Evolutionary conservation across 1,139 yeast genomes (phyloP).

Genomic region (Arxiozyma bovina): DNA sequence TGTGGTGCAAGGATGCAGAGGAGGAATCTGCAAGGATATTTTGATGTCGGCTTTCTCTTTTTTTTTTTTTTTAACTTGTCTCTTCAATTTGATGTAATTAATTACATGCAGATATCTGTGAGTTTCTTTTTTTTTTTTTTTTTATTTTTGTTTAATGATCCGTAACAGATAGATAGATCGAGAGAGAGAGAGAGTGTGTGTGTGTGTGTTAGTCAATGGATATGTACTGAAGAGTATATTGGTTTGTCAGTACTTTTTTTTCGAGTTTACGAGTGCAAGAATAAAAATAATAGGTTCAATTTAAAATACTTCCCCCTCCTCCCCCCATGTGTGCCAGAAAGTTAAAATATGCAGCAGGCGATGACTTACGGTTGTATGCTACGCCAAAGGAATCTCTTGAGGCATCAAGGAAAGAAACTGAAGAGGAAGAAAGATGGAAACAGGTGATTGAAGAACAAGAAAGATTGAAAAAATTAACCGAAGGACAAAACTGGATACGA

Average conservation of each 20-base stretch:
- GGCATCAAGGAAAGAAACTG: conserved; percentile 21
- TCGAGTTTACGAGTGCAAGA: neutral
- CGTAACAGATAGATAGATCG: neutral
- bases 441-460: conserved; percentile 22
- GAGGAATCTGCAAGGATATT: neutral
- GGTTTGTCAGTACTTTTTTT: no score
- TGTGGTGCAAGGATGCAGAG: neutral
- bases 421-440: conserved; percentile 19
- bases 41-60: neutral
- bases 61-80: neutral
- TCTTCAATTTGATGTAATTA: neutral
- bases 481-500: conserved; percentile 2
- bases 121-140: neutral
- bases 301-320: no score
- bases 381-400: conserved; percentile 32
- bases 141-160: neutral
- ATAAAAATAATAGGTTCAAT: neutral
- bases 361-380: conserved; percentile 29
- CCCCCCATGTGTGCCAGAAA: conserved; percentile 27
- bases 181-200: no score
- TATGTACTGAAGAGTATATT: neutral
- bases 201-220: neutral
- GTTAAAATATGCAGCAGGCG: conserved; percentile 30
- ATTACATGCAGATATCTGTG: neutral
- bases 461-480: conserved; percentile 3